These are phyloP conservation scores for Tricholoma saponaceum DNA, from an alignment of 768 basidiomycete genomes.

Conservation along the genomic window DNA sequence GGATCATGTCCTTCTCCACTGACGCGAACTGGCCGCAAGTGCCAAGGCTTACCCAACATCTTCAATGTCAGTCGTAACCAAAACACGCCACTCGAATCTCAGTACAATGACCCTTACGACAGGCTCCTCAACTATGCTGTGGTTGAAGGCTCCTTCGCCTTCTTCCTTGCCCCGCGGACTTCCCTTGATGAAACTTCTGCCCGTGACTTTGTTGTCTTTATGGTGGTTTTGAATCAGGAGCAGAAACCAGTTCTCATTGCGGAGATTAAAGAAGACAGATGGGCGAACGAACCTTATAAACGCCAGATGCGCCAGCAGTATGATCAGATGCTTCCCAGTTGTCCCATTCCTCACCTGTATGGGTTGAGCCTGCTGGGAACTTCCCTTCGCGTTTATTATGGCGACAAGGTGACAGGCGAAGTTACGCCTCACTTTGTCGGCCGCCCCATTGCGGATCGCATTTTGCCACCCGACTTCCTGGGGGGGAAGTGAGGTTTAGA, in stretches of 20 bases:
- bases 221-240: constrained; percentile 26
- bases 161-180: constrained; percentile 28
- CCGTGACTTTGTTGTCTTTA: constrained; percentile 21
- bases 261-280: constrained; percentile 28
- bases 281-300: constrained; percentile 18
- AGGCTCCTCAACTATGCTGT: constrained; percentile 32
- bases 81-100: background rate
- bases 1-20: constrained; percentile 7
- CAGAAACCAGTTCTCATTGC: constrained; percentile 28
- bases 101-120: constrained; percentile 35
- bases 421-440: constrained; percentile 17
- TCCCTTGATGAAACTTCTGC: constrained; percentile 15
- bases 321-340: constrained; percentile 19
- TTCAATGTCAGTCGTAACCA: constrained; percentile 10
- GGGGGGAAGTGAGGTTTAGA: constrained; percentile 27
- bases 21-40: constrained; percentile 20
- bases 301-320: constrained; percentile 28
- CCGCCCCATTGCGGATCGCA: background rate
- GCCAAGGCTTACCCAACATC: constrained; percentile 21
- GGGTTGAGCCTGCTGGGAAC: constrained; percentile 38
- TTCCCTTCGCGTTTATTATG: constrained; percentile 33
- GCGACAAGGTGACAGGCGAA: constrained; percentile 18
- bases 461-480: constrained; percentile 14
- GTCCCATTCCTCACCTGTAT: constrained; percentile 24
- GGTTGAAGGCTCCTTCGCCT: constrained; percentile 21